Percentiles rank a stretch among this genome's conserved stretches.
Evolutionary conservation across 1,284 basidiomycete genomes (phyloP).

Genomic region (Sanguinoderma infundibulare): DNA sequence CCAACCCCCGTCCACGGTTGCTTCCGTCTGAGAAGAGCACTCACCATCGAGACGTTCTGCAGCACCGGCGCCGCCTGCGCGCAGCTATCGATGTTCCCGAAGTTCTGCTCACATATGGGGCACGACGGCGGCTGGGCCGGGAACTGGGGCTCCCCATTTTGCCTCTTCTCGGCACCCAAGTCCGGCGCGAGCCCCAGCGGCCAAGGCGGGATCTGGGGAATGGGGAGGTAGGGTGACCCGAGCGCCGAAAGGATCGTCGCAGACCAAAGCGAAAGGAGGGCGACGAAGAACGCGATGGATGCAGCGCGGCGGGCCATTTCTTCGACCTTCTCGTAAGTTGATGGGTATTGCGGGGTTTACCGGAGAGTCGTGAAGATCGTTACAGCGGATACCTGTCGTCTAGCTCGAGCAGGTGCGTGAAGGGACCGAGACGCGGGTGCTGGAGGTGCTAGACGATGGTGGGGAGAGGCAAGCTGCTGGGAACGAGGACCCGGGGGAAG

Average conservation of each 20-base stretch:
- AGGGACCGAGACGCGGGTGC: not conserved
- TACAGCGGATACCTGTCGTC: constrained; percentile 1
- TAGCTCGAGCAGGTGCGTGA: not conserved
- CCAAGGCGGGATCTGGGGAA: not conserved
- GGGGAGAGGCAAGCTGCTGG: constrained; percentile 9
- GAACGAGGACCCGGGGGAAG: not conserved
- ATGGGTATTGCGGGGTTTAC: not conserved
- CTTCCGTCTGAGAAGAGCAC: constrained; percentile 21
- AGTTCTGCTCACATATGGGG: constrained; percentile 56
- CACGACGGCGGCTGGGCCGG: constrained; percentile 56
- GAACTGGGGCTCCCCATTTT: constrained; percentile 45
- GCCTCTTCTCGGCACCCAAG: constrained; percentile 6
- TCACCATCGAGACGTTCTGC: constrained; percentile 59
- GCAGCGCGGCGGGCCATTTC: constrained; percentile 14
- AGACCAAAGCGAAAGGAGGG: constrained; percentile 13
- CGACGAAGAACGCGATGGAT: constrained; percentile 10
- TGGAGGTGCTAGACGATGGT: not conserved
- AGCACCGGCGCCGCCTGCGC: constrained; percentile 60
- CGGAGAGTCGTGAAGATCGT: constrained; percentile 2
- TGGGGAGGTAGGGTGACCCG: constrained; percentile 18
- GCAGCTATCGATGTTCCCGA: constrained; percentile 56
- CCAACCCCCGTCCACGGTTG: not conserved
- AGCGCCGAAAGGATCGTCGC: constrained; percentile 11
- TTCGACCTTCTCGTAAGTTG: not conserved
- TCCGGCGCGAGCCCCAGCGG: not conserved